Evolutionary conservation across 169 alveolate genomes (phyloP), one percentile per base, ranked within the genome.

Genomic region (Plasmodium gallinaceum): DNA sequence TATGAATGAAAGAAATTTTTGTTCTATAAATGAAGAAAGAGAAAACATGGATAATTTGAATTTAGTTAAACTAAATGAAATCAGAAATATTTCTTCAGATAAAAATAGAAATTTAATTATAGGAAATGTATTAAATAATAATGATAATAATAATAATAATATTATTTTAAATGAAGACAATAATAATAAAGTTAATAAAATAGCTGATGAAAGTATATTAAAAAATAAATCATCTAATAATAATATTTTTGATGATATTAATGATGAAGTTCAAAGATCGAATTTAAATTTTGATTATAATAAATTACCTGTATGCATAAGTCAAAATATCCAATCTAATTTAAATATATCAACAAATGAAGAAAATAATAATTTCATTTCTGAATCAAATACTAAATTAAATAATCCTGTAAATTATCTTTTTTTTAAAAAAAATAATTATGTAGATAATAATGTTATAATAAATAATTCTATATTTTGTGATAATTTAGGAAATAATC

Each of bases 121-220:
- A 2, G 39, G 39, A 1, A 32, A 32, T 32, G 39, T 32, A 32
- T 32, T 32, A 32, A 32, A 32, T 32, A 32, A 32, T 32, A 32
- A 32, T 32, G 39, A 32, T 32, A 32, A 32, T 32, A 32, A 32
- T 32, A 32, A 32, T 32, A 32, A 32, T 32, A 32, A 32, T 48
- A 48, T 1, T 54, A 54, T 54, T 54, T 18, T n/a, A 16, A 54
- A 16, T 16, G 10, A 54, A 2, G 10, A 0, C 2, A 61, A 64
- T 26, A 64, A 64, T 64, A 64, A 16, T 64, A 64, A 26, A 32
- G 9, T 64, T 7, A 26, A 64, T 32, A 12, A 26, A 22, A 9
- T 6, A 32, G 14, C 16, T 22, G 72, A 64, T 64, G 72, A 64
- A 24, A 64, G 14, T 9, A 64, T 64, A 26, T 64, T 64, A 32